Percentiles rank a stretch among this genome's conserved stretches.
Evolutionary conservation across 768 basidiomycete genomes (phyloP).

Genomic region (Xerocomellus intermedius): DNA sequence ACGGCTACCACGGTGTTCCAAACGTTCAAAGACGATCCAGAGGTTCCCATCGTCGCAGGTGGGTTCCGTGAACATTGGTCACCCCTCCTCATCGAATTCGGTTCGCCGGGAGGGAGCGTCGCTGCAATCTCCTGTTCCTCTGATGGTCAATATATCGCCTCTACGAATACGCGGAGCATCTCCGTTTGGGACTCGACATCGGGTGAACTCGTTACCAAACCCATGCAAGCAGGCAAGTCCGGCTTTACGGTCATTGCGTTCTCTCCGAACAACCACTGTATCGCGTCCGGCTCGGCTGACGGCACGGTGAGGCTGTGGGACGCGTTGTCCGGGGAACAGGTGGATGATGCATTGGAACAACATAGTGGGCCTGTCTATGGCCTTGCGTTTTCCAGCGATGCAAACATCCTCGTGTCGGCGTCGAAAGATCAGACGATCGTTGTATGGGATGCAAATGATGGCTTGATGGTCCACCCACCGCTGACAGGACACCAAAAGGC

Average conservation of each 20-base stretch:
- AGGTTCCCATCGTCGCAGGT: constrained; percentile 23
- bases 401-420: constrained; percentile 21
- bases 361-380: constrained; percentile 24
- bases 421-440: constrained; percentile 28
- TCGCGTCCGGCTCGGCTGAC: constrained; percentile 24
- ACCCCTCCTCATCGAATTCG: constrained; percentile 32
- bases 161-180: constrained; percentile 19
- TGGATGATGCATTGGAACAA: constrained; percentile 12
- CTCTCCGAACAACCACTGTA: constrained; percentile 26
- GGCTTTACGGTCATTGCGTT: constrained; percentile 24
- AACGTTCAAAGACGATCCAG: constrained; percentile 26
- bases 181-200: constrained; percentile 29
- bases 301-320: constrained; percentile 31
- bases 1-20: constrained; percentile 25
- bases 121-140: constrained; percentile 24
- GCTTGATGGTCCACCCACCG: constrained; percentile 13
- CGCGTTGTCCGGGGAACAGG: constrained; percentile 21
- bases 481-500: constrained; percentile 26
- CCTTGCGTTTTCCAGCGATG: constrained; percentile 33
- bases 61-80: constrained; percentile 33
- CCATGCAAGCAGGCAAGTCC: constrained; percentile 11
- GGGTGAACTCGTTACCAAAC: constrained; percentile 24
- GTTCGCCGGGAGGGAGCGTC: constrained; percentile 13
- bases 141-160: constrained; percentile 31
- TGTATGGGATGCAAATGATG: constrained; percentile 23